phyloP scores from a whole-genome alignment of 345 rosid genomes.

The Litchi chinensis region DNA sequence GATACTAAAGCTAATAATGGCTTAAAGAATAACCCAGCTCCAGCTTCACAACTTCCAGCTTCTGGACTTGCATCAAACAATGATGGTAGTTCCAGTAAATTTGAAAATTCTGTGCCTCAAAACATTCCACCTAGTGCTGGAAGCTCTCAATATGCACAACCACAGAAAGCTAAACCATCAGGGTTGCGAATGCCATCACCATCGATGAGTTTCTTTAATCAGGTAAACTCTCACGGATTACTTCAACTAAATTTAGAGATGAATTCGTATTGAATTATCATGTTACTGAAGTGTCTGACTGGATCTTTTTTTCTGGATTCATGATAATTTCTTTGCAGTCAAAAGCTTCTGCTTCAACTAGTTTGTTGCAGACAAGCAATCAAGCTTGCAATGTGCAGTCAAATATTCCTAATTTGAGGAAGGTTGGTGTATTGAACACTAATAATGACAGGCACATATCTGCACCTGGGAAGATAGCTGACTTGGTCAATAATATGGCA shows the following conservation, averaged over 20 bases:
- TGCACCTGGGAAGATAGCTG: conserved; percentile 27
- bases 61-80: conserved; percentile 33
- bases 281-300: conserved; percentile 3
- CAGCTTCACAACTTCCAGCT: conserved; percentile 33
- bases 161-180: conserved; percentile 60
- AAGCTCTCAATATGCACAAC: conserved; percentile 33
- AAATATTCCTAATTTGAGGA: conserved; percentile 32
- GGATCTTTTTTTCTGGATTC: neutral
- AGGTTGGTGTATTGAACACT: conserved; percentile 35
- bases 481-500: conserved; percentile 25
- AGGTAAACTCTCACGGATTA: conserved; percentile 44
- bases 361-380: conserved; percentile 36
- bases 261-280: neutral
- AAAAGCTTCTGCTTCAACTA: conserved; percentile 45
- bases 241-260: neutral
- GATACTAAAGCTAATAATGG: conserved; percentile 34
- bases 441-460: conserved; percentile 31
- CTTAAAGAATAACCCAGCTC: conserved; percentile 36
- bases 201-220: conserved; percentile 76
- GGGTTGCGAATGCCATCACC: conserved; percentile 94
- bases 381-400: conserved; percentile 38
- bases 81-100: conserved; percentile 33
- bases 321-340: conserved; percentile 56
- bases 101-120: conserved; percentile 36
- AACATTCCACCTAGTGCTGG: conserved; percentile 27